phyloP scores from a whole-genome alignment of 495 filamentous ascomycete genomes.

The Penicillium steckii region DNA sequence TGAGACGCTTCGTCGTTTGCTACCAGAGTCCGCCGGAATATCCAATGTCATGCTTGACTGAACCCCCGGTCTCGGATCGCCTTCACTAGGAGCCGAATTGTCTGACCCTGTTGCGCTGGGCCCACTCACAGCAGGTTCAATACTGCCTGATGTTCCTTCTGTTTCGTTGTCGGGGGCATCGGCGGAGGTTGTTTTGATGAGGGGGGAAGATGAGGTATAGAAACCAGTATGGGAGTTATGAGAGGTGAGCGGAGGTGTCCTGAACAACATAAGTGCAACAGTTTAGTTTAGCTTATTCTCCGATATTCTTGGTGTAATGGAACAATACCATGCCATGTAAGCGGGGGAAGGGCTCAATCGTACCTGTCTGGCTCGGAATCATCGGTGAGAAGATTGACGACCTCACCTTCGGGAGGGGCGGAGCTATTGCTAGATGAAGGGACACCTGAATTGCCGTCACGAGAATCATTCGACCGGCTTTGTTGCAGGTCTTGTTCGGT shows the following conservation, averaged over 20 bases:
- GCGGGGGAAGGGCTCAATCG: slow-evolving; percentile 31
- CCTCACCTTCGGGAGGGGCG: slow-evolving; percentile 23
- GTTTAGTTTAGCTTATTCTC: slow-evolving; percentile 22
- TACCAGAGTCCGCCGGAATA: slow-evolving; percentile 29
- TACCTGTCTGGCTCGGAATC: slow-evolving; percentile 71
- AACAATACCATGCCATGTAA: not conserved
- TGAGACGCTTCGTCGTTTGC: slow-evolving; percentile 41
- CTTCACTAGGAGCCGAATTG: slow-evolving; percentile 24
- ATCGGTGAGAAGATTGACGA: slow-evolving; percentile 62
- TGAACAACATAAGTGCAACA: slow-evolving; percentile 16
- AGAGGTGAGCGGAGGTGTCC: slow-evolving; percentile 62
- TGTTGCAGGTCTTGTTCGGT: slow-evolving; percentile 21
- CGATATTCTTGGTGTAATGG: not conserved
- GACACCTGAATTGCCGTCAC: slow-evolving; percentile 19
- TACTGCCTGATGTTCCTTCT: slow-evolving; percentile 22
- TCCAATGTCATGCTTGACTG: slow-evolving; percentile 30
- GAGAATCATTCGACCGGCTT: slow-evolving; percentile 28
- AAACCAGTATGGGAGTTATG: slow-evolving; percentile 78
- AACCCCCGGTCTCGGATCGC: slow-evolving; percentile 18
- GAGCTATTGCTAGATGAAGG: slow-evolving; percentile 31
- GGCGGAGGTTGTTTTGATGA: slow-evolving; percentile 61
- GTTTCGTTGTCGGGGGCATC: slow-evolving; percentile 30
- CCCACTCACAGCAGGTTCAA: slow-evolving; percentile 32
- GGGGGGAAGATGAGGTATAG: slow-evolving; percentile 78
- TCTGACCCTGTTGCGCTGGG: slow-evolving; percentile 25